A percentile compares a stretch with the other conserved stretches of the same genome.
Conservation (phyloP, 2,329 filamentous ascomycete genomes). For the Saccharata proteae region DNA sequence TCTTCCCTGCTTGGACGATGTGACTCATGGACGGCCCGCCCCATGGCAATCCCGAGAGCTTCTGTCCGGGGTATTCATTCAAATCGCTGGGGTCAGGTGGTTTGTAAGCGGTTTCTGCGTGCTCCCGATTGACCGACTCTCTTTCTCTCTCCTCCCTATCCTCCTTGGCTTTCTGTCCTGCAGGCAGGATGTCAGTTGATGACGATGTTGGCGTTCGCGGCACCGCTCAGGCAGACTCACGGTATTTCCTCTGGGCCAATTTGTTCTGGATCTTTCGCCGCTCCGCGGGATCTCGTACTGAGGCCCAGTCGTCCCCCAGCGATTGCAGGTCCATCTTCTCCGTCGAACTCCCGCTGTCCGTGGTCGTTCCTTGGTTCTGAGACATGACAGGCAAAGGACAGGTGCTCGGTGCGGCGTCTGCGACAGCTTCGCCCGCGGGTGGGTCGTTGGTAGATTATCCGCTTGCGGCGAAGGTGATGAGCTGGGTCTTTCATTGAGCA, state of each 20-base stretch:
- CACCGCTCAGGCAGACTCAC: constrained; percentile 35
- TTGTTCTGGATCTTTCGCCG: constrained; percentile 65
- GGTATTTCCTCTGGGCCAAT: constrained; percentile 63
- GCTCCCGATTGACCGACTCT: constrained; percentile 49
- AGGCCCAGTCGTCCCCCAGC: constrained; percentile 40
- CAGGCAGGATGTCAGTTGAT: neutral
- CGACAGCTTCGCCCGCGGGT: too few relatives aligned
- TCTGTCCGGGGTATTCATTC: constrained; percentile 31
- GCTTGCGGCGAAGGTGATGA: too few relatives aligned
- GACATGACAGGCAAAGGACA: too few relatives aligned
- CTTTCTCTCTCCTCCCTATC: constrained; percentile 54
- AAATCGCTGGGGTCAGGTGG: constrained; percentile 48
- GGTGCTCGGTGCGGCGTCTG: too few relatives aligned
- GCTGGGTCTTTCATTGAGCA: too few relatives aligned
- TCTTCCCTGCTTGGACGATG: constrained; percentile 33
- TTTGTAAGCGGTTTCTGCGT: constrained; percentile 53
- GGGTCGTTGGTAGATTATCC: too few relatives aligned
- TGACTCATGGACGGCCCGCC: constrained; percentile 53
- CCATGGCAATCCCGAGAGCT: constrained; percentile 59
- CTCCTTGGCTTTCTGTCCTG: constrained; percentile 59
- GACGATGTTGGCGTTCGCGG: neutral
- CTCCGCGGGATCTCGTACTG: constrained; percentile 57
- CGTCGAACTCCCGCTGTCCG: too few relatives aligned
- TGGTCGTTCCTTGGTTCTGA: too few relatives aligned
- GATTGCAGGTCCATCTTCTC: too few relatives aligned